phyloP scores from a whole-genome alignment of 768 basidiomycete species.

The Collybia mongolica region DNA sequence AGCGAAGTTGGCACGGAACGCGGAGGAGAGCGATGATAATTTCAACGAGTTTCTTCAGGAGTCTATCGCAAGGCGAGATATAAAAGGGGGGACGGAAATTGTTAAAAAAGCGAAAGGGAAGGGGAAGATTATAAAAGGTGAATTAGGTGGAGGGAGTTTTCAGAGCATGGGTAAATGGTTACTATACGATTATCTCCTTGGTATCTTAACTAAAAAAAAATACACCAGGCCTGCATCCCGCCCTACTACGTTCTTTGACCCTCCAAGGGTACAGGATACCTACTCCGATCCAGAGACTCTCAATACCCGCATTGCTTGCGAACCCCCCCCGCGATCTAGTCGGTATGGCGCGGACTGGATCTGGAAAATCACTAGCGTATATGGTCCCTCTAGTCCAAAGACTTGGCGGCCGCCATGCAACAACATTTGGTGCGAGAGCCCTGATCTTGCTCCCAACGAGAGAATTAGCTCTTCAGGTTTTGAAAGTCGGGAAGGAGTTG shows the following conservation, averaged over 20 bases:
- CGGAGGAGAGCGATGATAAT: slow-evolving; percentile 54
- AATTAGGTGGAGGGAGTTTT: slow-evolving; percentile 91
- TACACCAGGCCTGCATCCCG: slow-evolving; percentile 77
- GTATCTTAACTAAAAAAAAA: slow-evolving; percentile 2
- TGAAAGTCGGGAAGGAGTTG: slow-evolving; percentile 95
- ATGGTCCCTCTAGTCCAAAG: slow-evolving; percentile 90
- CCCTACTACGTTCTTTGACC: slow-evolving; percentile 78
- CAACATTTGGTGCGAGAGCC: slow-evolving; percentile 80
- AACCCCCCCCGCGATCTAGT: slow-evolving; percentile 90
- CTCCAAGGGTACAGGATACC: slow-evolving; percentile 94
- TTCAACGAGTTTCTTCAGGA: slow-evolving; percentile 64
- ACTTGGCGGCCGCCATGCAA: slow-evolving; percentile 76
- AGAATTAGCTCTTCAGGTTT: slow-evolving; percentile 90
- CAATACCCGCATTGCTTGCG: slow-evolving; percentile 82
- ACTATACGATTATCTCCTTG: slow-evolving; percentile 1
- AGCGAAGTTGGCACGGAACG: slow-evolving; percentile 24
- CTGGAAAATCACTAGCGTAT: slow-evolving; percentile 96
- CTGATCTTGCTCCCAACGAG: slow-evolving; percentile 89
- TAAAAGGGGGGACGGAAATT: slow-evolving; percentile 72
- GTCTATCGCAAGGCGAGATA: slow-evolving; percentile 69
- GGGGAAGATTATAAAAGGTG: slow-evolving; percentile 65
- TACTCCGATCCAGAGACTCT: slow-evolving; percentile 91
- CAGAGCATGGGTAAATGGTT: slow-evolving; percentile 84
- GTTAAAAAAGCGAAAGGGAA: slow-evolving; percentile 80
- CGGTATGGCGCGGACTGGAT: slow-evolving; percentile 98